Conservation (phyloP, 805 yeast genomes). For the Pichia sporocuriosa region DNA sequence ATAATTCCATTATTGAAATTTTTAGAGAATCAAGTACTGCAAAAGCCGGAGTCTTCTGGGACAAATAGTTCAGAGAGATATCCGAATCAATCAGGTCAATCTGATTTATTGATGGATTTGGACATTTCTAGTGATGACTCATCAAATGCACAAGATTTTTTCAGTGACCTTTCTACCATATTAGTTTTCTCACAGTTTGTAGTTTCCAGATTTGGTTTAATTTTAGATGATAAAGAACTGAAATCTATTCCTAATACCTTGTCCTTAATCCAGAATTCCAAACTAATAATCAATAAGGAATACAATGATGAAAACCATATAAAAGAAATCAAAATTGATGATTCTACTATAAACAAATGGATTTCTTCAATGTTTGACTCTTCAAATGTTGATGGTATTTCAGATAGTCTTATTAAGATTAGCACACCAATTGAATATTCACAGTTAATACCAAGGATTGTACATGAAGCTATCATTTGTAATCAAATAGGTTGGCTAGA, state of each 20-base stretch:
- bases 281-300: not conserved
- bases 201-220: conserved; percentile 14
- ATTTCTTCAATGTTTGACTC: conserved; percentile 65
- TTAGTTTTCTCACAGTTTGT: conserved; percentile 36
- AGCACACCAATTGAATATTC: conserved; percentile 63
- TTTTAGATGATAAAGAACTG: conserved; percentile 3
- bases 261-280: conserved; percentile 6
- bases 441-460: conserved; percentile 62
- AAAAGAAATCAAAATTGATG: conserved; percentile 3
- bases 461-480: conserved; percentile 65
- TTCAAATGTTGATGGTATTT: conserved; percentile 56
- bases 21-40: conserved; percentile 37
- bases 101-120: conserved; percentile 22
- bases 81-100: conserved; percentile 15
- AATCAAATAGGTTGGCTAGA: conserved; percentile 49
- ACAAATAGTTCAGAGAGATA: conserved; percentile 10
- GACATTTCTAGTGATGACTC: conserved; percentile 48
- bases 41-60: conserved; percentile 17
- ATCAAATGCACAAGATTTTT: conserved; percentile 52
- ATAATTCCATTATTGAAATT: conserved; percentile 41
- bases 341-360: conserved; percentile 54
- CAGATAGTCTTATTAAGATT: conserved; percentile 71
- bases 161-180: conserved; percentile 61
- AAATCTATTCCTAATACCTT: conserved; percentile 1
- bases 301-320: not conserved